Base-by-base conservation (phyloP, 805 yeast genomes). In the Clavispora santaluciae region DNA sequence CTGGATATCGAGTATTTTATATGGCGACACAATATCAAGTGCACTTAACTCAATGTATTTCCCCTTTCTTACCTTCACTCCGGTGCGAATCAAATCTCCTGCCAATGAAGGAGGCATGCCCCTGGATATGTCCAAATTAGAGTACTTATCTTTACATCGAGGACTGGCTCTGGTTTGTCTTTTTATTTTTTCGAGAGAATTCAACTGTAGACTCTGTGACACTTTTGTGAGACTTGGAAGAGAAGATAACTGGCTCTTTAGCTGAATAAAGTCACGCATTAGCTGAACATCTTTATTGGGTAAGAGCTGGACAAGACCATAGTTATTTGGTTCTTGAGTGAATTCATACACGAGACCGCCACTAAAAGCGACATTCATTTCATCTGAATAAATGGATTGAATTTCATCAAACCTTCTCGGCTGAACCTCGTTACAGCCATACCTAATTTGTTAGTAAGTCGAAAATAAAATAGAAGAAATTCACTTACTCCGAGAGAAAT, bases 281-380 rank as follows among this genome's bases (percentile, higher is more conserved):
- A 77, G 42, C 22, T 62, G 61, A 9, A 67, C 70, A 48, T 73
- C 64, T 0, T 77, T 78, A 38, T 63, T 59, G 3, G 57, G 54
- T 34, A 61, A 63, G 20, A 72, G 53, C 36, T 74, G 72, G 1
- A 86, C 89, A 26, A 87, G 63, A 1, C 95, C 95, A 59, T 86
- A 86, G 49, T 82, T 79, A 59, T 87, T 86, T 6, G 81, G 75
- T 52, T 83, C 95, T 54, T 85, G 87, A 4, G 88, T 73, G 58
- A 73, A 86, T 58, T 86, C 95, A 51, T 87, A 87, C 5, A 84
- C 87, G 38, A 87, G 64, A 0, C 95, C 97, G 6, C 97, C 97
- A 41, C 87, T 76, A 56, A 90, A 87, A 1, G 80, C 83, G 11
- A 72, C 72, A 20, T 79, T 68, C 97, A 90, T 89, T 33, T 77